Base-by-base conservation (phyloP, 305 asterid species). In the Euphrasia arctica region DNA sequence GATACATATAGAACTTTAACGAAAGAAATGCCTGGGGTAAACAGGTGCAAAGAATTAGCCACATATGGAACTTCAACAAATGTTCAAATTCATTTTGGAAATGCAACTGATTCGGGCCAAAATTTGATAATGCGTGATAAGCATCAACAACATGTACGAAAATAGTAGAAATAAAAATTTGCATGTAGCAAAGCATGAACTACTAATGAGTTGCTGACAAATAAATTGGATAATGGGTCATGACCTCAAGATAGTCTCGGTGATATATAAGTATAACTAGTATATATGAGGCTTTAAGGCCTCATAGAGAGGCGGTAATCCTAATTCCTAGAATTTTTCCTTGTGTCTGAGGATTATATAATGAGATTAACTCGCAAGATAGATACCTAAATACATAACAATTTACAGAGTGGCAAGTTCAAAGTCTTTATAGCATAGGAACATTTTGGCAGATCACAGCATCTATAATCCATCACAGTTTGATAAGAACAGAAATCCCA, bases 101-200 rank as follows among this genome's bases (percentile, higher is more conserved):
- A 60, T 47, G 65, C 14, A 31, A 45, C 54, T 62, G 68, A 54
- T 66, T 11, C 66, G 31, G 43, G 27, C 54, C 56, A 58, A 57
- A 54, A 29, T 22, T 27, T 39, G 15, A 54, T 65, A 49, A 49
- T 47, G 18, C 56, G 62, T 48, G 41, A 43, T 51, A 51, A 58
- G 69, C 70, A 70, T 64, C 68, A 61, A 62, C 58, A 50, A 59
- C 72, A 34, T 42, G 50, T n/a, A 43, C 64, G 51, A 66, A 12
- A 18, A 32, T 68, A 42, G 51, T 62, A 68, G 66, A 56, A 52
- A 62, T 45, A 47, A 62, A 3, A 32, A 51, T 63, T 43, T 25
- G 6, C 68, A 45, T 51, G 59, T 54, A 70, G 49, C 64, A 45
- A 11, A 49, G 58, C 36, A 63, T 59, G 12, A 62, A n/a, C 64